Percentiles rank a stretch among this genome's conserved stretches.
Evolutionary conservation across 1,284 basidiomycete species (phyloP).

Genomic region (Cryptococcus jaspeensis): DNA sequence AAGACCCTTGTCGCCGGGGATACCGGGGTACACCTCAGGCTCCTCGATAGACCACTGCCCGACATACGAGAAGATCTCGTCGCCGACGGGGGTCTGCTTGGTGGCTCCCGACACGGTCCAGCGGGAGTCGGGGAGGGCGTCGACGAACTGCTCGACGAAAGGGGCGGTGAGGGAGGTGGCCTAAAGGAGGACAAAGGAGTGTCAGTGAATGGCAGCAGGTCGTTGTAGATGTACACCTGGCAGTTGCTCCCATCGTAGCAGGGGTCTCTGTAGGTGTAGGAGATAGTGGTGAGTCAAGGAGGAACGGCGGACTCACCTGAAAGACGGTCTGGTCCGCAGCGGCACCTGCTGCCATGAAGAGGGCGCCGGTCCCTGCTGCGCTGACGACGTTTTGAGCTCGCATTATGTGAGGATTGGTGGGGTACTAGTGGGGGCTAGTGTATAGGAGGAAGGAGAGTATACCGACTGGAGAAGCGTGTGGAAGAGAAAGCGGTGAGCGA

Average conservation of each 20-base stretch:
- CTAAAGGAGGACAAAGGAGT: constrained; percentile 52
- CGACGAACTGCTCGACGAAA: constrained; percentile 96
- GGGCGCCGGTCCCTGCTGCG: constrained; percentile 43
- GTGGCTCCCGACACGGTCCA: constrained; percentile 97
- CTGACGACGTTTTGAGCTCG: constrained; percentile 44
- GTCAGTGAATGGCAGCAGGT: constrained; percentile 5
- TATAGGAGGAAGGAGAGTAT: too few species aligned
- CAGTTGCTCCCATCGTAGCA: neutral
- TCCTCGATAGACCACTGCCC: constrained; percentile 98
- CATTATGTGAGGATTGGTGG: constrained; percentile 28
- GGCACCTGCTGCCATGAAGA: constrained; percentile 39
- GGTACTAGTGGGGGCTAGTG: neutral
- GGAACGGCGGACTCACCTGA: constrained; percentile 26
- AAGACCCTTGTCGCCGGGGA: constrained; percentile 81
- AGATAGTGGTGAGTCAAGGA: neutral
- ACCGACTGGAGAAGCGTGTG: neutral
- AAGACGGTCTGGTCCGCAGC: constrained; percentile 39
- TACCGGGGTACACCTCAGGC: constrained; percentile 64
- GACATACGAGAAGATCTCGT: constrained; percentile 93
- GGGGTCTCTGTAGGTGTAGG: neutral
- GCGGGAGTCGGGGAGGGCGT: constrained; percentile 66
- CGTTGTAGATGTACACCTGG: neutral
- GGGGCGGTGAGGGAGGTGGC: constrained; percentile 80
- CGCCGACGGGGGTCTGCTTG: constrained; percentile 91
- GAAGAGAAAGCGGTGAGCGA: neutral